These are phyloP conservation scores for Malus asiatica DNA, from an alignment of 306 rosid species.

Conservation along the genomic window DNA sequence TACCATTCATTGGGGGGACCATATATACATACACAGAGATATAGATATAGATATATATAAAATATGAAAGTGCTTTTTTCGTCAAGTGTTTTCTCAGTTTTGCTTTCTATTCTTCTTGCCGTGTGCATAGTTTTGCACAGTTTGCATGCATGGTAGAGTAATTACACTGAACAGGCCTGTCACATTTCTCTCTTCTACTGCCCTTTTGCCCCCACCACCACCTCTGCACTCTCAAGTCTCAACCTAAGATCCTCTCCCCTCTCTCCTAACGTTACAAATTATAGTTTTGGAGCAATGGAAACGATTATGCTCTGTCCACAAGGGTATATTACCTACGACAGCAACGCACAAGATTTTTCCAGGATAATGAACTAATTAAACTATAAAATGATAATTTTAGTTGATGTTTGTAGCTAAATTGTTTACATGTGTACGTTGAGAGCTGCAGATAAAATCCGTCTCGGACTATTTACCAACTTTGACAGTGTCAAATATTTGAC, in stretches of 20 bases:
- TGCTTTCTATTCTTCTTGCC: neutral
- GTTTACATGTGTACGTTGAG: neutral
- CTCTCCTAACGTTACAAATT: neutral
- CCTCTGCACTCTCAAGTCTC: no score
- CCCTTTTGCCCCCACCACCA: neutral
- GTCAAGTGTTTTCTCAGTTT: neutral
- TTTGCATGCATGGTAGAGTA: slow-evolving; percentile 30
- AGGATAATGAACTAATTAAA: neutral
- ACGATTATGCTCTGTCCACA: rapidly evolving
- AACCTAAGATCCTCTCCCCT: neutral
- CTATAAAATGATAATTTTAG: neutral
- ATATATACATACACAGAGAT: neutral
- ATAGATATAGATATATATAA: no score
- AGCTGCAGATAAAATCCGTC: neutral
- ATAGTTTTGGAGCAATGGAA: no score
- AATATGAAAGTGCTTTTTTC: neutral
- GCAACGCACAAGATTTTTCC: neutral
- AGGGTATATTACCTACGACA: rapidly evolving
- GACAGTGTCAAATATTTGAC: neutral
- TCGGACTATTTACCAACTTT: neutral
- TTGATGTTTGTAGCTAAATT: neutral
- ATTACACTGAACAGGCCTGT: neutral
- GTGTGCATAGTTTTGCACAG: neutral
- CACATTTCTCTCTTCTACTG: neutral
- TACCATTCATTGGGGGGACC: slow-evolving; percentile 24